Conservation (phyloP, 225 moss, liverwort and hornwort genomes). For the Climacium dendroides region DNA sequence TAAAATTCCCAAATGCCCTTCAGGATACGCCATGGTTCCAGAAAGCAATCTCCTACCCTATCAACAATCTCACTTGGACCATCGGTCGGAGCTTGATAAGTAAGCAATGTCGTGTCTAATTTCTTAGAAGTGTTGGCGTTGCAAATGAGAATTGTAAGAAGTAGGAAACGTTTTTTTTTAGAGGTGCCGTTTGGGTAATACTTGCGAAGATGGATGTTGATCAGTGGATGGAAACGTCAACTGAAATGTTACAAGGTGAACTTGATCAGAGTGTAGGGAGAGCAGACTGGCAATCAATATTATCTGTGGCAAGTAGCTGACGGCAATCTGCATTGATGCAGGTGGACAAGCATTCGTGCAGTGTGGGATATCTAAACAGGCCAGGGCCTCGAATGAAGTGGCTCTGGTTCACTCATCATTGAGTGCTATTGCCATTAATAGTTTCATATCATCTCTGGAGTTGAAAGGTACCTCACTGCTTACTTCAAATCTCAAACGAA, state of each 20-base stretch:
- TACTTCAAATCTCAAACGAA: not conserved
- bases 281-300: not conserved
- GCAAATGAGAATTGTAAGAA: not conserved
- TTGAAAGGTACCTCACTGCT: constrained; percentile 36
- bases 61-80: constrained; percentile 53
- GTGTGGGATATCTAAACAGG: constrained; percentile 41
- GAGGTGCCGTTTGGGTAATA: not conserved
- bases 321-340: not conserved
- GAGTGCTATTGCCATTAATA: constrained; percentile 48
- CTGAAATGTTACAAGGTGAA: not conserved
- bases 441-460: constrained; percentile 40
- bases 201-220: not conserved
- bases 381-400: constrained; percentile 35
- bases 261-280: not conserved
- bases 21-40: constrained; percentile 44
- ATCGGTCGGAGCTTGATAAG: constrained; percentile 45
- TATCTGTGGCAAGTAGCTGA: not conserved
- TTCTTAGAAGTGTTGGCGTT: not conserved
- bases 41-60: constrained; percentile 39
- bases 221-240: not conserved
- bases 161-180: not conserved
- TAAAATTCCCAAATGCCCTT: constrained; percentile 17
- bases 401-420: constrained; percentile 57
- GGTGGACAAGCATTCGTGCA: constrained; percentile 63
- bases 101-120: constrained; percentile 11